These are phyloP conservation scores for Petasospora rhodanensis DNA, from an alignment of 1,139 yeast species.

Conservation along the genomic window DNA sequence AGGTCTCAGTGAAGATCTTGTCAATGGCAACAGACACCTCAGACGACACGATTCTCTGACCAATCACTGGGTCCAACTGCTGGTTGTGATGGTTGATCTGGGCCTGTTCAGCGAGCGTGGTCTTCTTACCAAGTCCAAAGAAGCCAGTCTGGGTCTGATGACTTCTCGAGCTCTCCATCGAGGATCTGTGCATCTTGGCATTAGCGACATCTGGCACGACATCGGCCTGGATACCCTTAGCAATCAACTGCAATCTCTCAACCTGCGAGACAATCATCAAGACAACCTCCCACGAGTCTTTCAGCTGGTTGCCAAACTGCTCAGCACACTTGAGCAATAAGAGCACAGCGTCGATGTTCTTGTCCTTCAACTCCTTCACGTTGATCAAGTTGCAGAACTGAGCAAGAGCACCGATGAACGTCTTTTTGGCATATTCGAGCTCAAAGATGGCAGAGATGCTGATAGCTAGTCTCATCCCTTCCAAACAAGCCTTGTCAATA, in stretches of 20 bases:
- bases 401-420: constrained; percentile 85
- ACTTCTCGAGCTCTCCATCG: constrained; percentile 47
- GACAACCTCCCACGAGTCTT: constrained; percentile 79
- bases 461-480: constrained; percentile 79
- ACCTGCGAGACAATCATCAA: constrained; percentile 82
- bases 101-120: constrained; percentile 43
- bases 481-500: constrained; percentile 67
- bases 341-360: constrained; percentile 78
- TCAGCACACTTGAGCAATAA: constrained; percentile 74
- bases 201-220: constrained; percentile 80
- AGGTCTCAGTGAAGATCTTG: constrained; percentile 79
- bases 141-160: constrained; percentile 21
- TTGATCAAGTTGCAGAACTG: constrained; percentile 82
- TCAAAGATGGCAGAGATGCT: constrained; percentile 83
- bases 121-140: constrained; percentile 37
- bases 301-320: constrained; percentile 68
- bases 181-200: constrained; percentile 56
- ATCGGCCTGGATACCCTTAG: constrained; percentile 84
- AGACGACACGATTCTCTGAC: constrained; percentile 60
- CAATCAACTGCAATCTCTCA: constrained; percentile 82
- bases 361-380: constrained; percentile 70
- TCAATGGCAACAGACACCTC: constrained; percentile 85
- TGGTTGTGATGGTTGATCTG: constrained; percentile 48
- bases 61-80: constrained; percentile 48
- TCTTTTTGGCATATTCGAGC: constrained; percentile 76